Evolutionary conservation across 1,284 basidiomycete species (phyloP), one percentile per base, ranked within the genome.

Genomic region (Microbotryomycetes sp.): DNA sequence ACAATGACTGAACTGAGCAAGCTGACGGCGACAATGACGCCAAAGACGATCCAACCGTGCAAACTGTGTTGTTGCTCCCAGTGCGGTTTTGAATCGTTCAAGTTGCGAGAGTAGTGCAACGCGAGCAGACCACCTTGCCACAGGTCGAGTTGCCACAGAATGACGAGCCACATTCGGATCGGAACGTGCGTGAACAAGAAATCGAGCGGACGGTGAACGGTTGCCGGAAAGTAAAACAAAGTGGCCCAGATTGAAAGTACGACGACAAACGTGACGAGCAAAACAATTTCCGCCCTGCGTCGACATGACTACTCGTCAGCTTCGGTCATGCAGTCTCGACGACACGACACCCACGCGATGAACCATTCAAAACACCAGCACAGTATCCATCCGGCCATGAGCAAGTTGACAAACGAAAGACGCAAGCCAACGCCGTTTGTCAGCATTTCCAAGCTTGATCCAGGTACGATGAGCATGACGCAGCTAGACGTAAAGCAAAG

Each of bases 41-140:
- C 66, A 29, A 68, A 68, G 6, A 57, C 59, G 47, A 68, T 68
- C 66, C 66, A 68, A n/a, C 52, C 48, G 45, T 68, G 66, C 47
- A 52, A 56, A 16, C 56, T 52, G 31, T 65, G 66, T 45, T 65
- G 60, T 5, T 46, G 41, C 46, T 68, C 66, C 66, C 63, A 59
- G 35, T 47, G 59, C 15, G 62, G 50, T 15, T 60, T 52, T 41
- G 35, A 41, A 27, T 49, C 56, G 18, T 27, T 41, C 26, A 59
- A 46, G 18, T 41, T 41, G 24, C 61, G 52, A 13, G 46, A 41
- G 52, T 67, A 64, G 45, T 55, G 54, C 35, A 68, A 51, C 6
- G 66, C 66, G 41, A 68, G 60, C 27, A 68, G 56, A 21, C 66
- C 66, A 41, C 59, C 57, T 45, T 68, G 66, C 66, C 66, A 65